A percentile compares a stretch with the other conserved stretches of the same genome.
phyloP scores from a whole-genome alignment of 306 rosid genomes.

The Quercus alba region DNA sequence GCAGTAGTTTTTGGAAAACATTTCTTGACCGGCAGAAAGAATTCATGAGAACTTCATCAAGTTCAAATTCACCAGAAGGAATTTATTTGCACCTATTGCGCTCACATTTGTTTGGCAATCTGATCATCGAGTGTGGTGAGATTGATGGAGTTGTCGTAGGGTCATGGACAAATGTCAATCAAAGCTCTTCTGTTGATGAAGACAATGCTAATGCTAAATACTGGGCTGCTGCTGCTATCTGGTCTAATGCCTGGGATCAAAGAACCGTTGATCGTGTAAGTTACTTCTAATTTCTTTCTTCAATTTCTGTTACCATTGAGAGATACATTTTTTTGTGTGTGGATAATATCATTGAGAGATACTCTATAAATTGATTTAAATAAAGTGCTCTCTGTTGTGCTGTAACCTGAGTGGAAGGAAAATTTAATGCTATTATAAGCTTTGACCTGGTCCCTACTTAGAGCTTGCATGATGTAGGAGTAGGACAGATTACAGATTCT shows the following conservation, averaged over 20 bases:
- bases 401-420: not conserved
- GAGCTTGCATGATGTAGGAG: not conserved
- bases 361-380: not conserved
- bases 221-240: constrained; percentile 90
- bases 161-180: constrained; percentile 63
- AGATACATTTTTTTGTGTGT: not conserved
- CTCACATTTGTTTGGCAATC: constrained; percentile 45
- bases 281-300: constrained; percentile 17
- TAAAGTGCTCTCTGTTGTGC: not conserved
- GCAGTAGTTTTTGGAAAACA: constrained; percentile 91
- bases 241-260: constrained; percentile 91
- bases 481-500: too few species aligned
- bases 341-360: not conserved
- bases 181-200: constrained; percentile 51
- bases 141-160: constrained; percentile 85
- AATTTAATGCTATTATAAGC: not conserved
- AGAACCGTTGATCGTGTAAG: constrained; percentile 91
- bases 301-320: not conserved
- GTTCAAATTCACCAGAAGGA: constrained; percentile 46
- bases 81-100: constrained; percentile 49
- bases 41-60: constrained; percentile 38
- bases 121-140: constrained; percentile 74
- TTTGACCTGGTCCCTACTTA: not conserved
- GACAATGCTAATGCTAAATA: constrained; percentile 65
- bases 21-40: constrained; percentile 57